phyloP scores from a whole-genome alignment of 805 yeast genomes.

The Candida morakotiae region DNA sequence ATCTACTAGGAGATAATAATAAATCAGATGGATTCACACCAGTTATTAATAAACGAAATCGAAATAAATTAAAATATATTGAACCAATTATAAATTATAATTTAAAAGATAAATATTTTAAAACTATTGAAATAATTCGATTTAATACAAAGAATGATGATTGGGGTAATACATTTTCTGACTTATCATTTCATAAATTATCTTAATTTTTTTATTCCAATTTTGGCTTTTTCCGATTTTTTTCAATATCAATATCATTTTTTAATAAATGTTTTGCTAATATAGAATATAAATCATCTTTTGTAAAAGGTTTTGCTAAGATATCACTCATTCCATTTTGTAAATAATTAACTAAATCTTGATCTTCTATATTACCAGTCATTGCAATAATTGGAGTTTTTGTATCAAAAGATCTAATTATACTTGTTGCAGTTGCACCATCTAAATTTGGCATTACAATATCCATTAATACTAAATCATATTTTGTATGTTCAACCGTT shows the following conservation, averaged over 20 bases:
- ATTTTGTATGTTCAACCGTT: slow-evolving; percentile 64
- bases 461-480: slow-evolving; percentile 80
- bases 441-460: slow-evolving; percentile 86
- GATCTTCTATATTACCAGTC: slow-evolving; percentile 86
- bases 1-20: slow-evolving; percentile 17
- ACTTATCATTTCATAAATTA: slow-evolving; percentile 42
- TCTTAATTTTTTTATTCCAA: not conserved
- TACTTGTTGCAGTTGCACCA: slow-evolving; percentile 87
- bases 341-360: slow-evolving; percentile 73
- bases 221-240: slow-evolving; percentile 6
- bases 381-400: slow-evolving; percentile 89
- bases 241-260: slow-evolving; percentile 13
- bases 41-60: slow-evolving; percentile 14
- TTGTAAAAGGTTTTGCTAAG: slow-evolving; percentile 90
- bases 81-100: slow-evolving; percentile 32
- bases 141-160: slow-evolving; percentile 24
- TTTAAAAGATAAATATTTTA: slow-evolving; percentile 27
- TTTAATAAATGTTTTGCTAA: slow-evolving; percentile 67
- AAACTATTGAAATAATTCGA: slow-evolving; percentile 13
- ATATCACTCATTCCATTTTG: slow-evolving; percentile 92
- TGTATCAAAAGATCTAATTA: slow-evolving; percentile 79
- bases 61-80: slow-evolving; percentile 18
- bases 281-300: slow-evolving; percentile 75
- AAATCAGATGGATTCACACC: slow-evolving; percentile 2
- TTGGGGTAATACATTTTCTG: slow-evolving; percentile 54